Evolutionary conservation across 1,284 basidiomycete genomes (phyloP).

Genomic region (Ustilago hordei): DNA sequence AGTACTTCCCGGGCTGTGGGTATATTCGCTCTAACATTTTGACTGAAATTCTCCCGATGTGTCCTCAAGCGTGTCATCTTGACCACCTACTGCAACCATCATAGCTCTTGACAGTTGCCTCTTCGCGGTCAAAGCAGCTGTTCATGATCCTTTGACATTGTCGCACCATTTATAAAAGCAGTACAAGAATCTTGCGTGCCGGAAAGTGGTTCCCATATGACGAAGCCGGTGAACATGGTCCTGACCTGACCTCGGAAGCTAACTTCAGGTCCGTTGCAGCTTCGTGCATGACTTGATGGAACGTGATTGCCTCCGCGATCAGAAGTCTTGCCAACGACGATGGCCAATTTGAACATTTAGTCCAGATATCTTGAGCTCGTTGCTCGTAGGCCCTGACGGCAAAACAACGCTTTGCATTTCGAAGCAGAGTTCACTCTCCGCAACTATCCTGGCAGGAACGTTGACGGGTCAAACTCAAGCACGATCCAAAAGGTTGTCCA

Average conservation of each 20-base stretch:
- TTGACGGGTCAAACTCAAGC: not conserved
- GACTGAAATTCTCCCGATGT: not conserved
- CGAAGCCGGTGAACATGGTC: no score
- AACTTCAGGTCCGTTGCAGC: not conserved
- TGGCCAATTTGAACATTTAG: not conserved
- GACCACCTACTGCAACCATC: not conserved
- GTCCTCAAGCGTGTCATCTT: not conserved
- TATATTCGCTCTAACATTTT: not conserved
- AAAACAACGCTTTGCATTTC: constrained; percentile 2
- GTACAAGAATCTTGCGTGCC: no score
- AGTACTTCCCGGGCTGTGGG: not conserved
- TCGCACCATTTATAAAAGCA: not conserved
- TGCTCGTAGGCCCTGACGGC: constrained; percentile 4
- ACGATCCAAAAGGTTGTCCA: not conserved
- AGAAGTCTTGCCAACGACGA: not conserved
- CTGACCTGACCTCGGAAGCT: not conserved
- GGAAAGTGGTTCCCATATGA: no score
- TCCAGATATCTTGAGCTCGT: not conserved
- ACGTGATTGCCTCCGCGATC: constrained; percentile 14
- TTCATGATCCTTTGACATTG: not conserved
- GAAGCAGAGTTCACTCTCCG: not conserved
- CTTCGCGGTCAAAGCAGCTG: no score
- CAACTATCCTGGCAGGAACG: constrained; percentile 2
- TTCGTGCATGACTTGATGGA: not conserved
- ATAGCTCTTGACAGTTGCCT: no score